Conservation (phyloP, 768 basidiomycete species). For the Lactarius akahatsu region DNA sequence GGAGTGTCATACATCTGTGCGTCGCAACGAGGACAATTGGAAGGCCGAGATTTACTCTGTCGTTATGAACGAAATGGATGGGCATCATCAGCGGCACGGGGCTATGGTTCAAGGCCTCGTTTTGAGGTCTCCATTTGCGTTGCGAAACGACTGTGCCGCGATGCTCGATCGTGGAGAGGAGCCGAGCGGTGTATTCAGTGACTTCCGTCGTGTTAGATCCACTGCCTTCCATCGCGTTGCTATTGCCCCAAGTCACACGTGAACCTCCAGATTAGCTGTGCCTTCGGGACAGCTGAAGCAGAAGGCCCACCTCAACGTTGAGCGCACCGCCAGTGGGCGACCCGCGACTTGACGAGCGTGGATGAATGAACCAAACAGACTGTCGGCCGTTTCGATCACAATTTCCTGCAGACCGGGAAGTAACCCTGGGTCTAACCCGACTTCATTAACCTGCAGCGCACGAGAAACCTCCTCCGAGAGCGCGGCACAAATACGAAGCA, state of each 20-base stretch:
- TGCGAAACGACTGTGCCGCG: constrained; percentile 16
- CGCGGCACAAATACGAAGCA: neutral
- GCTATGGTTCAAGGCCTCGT: neutral
- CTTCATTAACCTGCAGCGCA: neutral
- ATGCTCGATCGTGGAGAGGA: neutral
- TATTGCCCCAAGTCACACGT: too few relatives aligned
- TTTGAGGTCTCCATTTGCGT: constrained; percentile 6
- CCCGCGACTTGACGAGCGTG: too few relatives aligned
- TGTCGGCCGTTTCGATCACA: too few relatives aligned
- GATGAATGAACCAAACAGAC: too few relatives aligned
- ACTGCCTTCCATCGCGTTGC: too few relatives aligned
- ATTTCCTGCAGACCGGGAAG: neutral
- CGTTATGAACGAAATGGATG: constrained; percentile 4
- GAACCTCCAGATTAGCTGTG: too few relatives aligned
- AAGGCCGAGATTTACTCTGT: neutral
- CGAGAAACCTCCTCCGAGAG: neutral
- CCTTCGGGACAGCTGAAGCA: too few relatives aligned
- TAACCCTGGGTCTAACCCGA: neutral
- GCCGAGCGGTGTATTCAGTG: neutral
- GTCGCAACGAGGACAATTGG: neutral
- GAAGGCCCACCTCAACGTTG: too few relatives aligned
- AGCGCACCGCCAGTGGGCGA: too few relatives aligned
- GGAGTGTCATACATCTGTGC: neutral
- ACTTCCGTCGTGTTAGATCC: too few relatives aligned
- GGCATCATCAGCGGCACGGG: constrained; percentile 7